Evolutionary conservation across 768 basidiomycete genomes (phyloP), one percentile per base, ranked within the genome.

Genomic region (Phaeotremella fagi): DNA sequence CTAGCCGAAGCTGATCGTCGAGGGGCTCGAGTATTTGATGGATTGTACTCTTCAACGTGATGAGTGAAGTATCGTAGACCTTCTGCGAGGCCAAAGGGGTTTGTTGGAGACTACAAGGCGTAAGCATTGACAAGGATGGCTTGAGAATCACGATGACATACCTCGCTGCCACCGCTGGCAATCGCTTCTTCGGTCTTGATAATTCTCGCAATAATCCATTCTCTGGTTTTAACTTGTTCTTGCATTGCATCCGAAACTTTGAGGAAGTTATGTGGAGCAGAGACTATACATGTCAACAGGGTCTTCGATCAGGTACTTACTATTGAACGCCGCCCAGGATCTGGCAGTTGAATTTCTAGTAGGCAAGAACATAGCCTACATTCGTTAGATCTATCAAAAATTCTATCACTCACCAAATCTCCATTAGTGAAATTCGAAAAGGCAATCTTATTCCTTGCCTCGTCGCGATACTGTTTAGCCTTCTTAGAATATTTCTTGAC

Each of bases 291-390:
- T 6, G 20, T 48, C 41, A 54, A 50, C 31, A 55, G 26, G 41
- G 50, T 48, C 26, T 18, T 44, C 48, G 38, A 38, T 38, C 41
- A 47, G 52, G 47, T 11, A 48, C 83, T 64, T 70, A 90, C 91
- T 87, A 75, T 98, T 99, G 77, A 98, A 99, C 9, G 95, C 95
- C 22, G 94, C 95, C 94, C 95, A 99, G 1, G 90, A 88, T 71
- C 88, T 90, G 37, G 87, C 85, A 4, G 88, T 82, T 25, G 90
- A 90, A 74, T 97, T 97, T 43, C 92, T 80, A 0, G 95, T 99
- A 1, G 95, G 95, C 14, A 99, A 78, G 76, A 99, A 99, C 26
- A 99, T 78, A 1, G 92, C 94, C 67, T 69, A 31, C 15, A 45
- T 50, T 23, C 36, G 33, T 31, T 26, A 29, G n/a, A 47, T 33